phyloP scores from a whole-genome alignment of 768 basidiomycete species.

The Auricularia sp. region DNA sequence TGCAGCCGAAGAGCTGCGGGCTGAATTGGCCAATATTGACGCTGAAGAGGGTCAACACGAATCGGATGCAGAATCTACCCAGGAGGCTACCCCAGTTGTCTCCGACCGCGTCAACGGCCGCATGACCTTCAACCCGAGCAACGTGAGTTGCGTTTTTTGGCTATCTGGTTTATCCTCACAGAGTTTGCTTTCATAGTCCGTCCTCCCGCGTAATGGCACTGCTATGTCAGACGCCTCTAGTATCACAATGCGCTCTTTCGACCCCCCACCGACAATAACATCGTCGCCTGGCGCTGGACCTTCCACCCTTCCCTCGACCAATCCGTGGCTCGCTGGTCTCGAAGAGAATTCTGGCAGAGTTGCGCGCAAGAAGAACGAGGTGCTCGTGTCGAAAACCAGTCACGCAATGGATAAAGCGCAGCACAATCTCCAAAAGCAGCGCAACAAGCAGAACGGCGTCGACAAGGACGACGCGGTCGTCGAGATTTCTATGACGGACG shows the following conservation, averaged over 20 bases:
- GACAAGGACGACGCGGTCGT: conserved; percentile 66
- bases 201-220: not conserved
- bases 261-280: conserved; percentile 19
- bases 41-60: conserved; percentile 19
- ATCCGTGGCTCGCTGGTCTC: conserved; percentile 70
- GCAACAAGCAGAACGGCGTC: conserved; percentile 44
- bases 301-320: conserved; percentile 25
- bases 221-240: conserved; percentile 51
- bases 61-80: conserved; percentile 22
- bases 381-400: conserved; percentile 60
- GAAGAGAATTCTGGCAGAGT: conserved; percentile 28
- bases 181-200: not conserved
- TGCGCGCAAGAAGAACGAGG: conserved; percentile 62
- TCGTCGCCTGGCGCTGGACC: conserved; percentile 12
- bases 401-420: conserved; percentile 52
- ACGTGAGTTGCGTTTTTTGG: conserved; percentile 17
- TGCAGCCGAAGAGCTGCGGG: conserved; percentile 61
- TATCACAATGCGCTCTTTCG: conserved; percentile 51
- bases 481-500: conserved; percentile 57
- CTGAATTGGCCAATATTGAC: conserved; percentile 47
- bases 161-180: conserved; percentile 23
- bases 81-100: conserved; percentile 19
- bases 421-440: conserved; percentile 61
- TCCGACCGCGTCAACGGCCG: conserved; percentile 58
- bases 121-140: conserved; percentile 47